Evolutionary conservation across 2,329 filamentous ascomycete species (phyloP), one percentile per base, ranked within the genome.

Genomic region (Arachnopeziza araneosa): DNA sequence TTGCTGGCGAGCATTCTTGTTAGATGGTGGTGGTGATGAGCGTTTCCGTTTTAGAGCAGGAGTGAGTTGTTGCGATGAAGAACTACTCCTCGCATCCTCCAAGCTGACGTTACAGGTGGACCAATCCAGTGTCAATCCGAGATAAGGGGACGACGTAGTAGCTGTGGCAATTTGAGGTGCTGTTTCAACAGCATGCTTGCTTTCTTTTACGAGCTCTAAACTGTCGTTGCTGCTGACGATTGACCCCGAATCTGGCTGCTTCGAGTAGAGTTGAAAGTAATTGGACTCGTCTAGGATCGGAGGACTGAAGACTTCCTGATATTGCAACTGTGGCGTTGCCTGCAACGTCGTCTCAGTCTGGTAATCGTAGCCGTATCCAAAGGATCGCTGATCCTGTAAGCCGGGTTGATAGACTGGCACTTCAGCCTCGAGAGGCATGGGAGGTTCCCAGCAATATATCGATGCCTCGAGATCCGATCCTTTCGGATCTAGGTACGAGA

Each of bases 11-110:
- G 51, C 57, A 32, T 63, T 64, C 53, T 62, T 64, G 10, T 58
- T 24, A 3, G 53, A 21, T 30, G 66, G 36, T 17, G 62, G 61
- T 23, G 64, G 60, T 5, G 62, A 62, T 21, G 52, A 19, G 32
- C 61, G 59, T 36, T 63, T 65, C 9, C 63, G 61, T 48, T 67
- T 67, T 5, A 62, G 48, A 8, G 57, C 23, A 48, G 61, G 50
- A 23, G 50, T 23, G 10, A n/a, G 6, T 9, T 12, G 21, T 52
- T 22, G 50, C 22, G 21, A 23, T 52, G 50, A 24, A 3, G 36
- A 19, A 12, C 36, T 44, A 44, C 36, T 44, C 6, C 17, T 44
- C 10, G 36, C 4, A 14, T 44, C 36, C 36, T 44, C 36, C 36
- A 5, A 44, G 17, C 17, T 44, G 3, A 12, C 4, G 17, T 44